Percentiles rank a stretch among this genome's conserved stretches.
Evolutionary conservation across 345 rosid species (phyloP).

Genomic region (Conringia planisiliqua): DNA sequence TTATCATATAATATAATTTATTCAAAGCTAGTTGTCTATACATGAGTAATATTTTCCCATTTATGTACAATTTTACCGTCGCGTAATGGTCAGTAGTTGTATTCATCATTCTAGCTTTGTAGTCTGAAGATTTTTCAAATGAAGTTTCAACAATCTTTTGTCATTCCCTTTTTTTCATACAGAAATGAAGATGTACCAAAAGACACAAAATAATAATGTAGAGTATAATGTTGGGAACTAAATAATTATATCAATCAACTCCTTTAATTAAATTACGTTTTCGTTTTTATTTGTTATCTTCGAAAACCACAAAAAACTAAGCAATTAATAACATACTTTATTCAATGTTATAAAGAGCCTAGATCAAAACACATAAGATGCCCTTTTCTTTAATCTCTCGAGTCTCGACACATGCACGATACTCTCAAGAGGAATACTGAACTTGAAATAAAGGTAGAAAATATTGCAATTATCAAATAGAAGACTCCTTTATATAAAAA

Average conservation of each 20-base stretch:
- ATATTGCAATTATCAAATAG: background rate
- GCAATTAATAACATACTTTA: background rate
- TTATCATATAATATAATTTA: background rate
- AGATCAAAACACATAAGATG: slow-evolving; percentile 10
- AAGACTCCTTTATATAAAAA: background rate
- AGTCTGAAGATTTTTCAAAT: background rate
- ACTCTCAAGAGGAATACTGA: slow-evolving; percentile 10
- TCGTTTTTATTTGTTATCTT: background rate
- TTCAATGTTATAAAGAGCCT: background rate
- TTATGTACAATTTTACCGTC: too few species aligned
- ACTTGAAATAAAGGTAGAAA: slow-evolving; percentile 11
- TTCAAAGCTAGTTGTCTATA: background rate
- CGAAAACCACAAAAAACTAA: slow-evolving; percentile 6
- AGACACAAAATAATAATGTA: background rate
- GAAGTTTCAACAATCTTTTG: background rate
- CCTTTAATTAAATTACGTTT: background rate
- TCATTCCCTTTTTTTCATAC: background rate
- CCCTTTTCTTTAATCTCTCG: background rate
- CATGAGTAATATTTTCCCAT: background rate
- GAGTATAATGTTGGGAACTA: background rate
- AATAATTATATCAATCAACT: background rate
- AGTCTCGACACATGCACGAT: slow-evolving; percentile 14
- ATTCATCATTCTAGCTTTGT: background rate
- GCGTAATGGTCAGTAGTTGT: background rate
- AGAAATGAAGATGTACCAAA: background rate